phyloP scores from a whole-genome alignment of 1,139 yeast species.

The Yamadazyma epiphylla region DNA sequence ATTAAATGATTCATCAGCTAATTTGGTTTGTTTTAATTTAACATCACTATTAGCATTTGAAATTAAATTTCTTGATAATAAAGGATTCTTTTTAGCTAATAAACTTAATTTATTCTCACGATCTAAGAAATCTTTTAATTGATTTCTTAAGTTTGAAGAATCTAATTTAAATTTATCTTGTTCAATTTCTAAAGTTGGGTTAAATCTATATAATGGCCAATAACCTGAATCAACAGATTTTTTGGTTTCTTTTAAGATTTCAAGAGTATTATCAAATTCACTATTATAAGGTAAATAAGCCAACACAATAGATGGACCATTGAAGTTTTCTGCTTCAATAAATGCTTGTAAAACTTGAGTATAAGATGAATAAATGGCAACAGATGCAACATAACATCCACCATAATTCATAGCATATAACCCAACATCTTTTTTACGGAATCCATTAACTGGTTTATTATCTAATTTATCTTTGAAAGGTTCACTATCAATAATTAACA shows the following conservation, averaged over 20 bases:
- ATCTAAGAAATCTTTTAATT: slow-evolving; percentile 75
- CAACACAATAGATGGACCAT: slow-evolving; percentile 87
- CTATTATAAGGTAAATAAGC: slow-evolving; percentile 80
- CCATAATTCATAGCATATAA: slow-evolving; percentile 94
- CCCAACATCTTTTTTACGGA: slow-evolving; percentile 90
- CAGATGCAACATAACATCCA: slow-evolving; percentile 87
- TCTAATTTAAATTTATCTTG: slow-evolving; percentile 69
- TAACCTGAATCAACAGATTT: slow-evolving; percentile 87
- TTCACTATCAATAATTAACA: slow-evolving; percentile 88
- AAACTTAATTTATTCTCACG: slow-evolving; percentile 84
- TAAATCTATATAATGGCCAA: slow-evolving; percentile 92
- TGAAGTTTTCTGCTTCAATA: slow-evolving; percentile 79
- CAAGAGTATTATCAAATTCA: slow-evolving; percentile 68
- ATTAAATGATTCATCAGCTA: slow-evolving; percentile 76
- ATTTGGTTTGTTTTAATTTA: slow-evolving; percentile 55
- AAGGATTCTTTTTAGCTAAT: slow-evolving; percentile 68
- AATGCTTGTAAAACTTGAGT: slow-evolving; percentile 89
- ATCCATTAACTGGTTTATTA: slow-evolving; percentile 23
- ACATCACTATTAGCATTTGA: slow-evolving; percentile 58
- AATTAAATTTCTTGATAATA: slow-evolving; percentile 70
- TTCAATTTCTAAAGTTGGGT: slow-evolving; percentile 53
- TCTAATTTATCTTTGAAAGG: slow-evolving; percentile 49
- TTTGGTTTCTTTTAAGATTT: slow-evolving; percentile 82
- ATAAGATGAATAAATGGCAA: slow-evolving; percentile 89
- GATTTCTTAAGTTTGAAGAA: slow-evolving; percentile 76